A percentile compares a stretch with the other conserved stretches of the same genome.
These are phyloP conservation scores for Galerina sulciceps DNA, from an alignment of 768 basidiomycete species.

Conservation along the genomic window DNA sequence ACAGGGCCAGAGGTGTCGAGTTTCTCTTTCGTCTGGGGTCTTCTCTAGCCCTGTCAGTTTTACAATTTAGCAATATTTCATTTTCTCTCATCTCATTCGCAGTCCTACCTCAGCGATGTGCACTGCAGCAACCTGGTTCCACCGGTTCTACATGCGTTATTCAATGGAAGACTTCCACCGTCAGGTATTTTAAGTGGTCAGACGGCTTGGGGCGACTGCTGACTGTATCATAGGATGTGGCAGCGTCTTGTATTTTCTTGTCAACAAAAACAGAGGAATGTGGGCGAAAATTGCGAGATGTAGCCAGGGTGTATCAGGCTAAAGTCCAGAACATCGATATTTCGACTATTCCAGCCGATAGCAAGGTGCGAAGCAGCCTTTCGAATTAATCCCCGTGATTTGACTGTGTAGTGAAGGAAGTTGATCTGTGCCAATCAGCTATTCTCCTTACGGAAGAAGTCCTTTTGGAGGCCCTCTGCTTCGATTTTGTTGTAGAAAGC, in stretches of 20 bases:
- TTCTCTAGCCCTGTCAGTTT: constrained; percentile 73
- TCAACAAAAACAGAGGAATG: constrained; percentile 94
- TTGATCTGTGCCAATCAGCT: constrained; percentile 68
- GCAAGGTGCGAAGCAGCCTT: constrained; percentile 54
- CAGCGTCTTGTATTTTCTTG: constrained; percentile 85
- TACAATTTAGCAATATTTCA: constrained; percentile 12
- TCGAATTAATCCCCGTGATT: constrained; percentile 7
- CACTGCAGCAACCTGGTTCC: constrained; percentile 90
- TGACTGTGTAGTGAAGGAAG: constrained; percentile 53
- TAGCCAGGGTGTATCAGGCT: constrained; percentile 73
- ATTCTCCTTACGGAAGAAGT: constrained; percentile 81
- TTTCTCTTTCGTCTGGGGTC: constrained; percentile 84
- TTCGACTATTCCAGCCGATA: constrained; percentile 60
- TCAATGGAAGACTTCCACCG: constrained; percentile 83
- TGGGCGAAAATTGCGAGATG: constrained; percentile 84
- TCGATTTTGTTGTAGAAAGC: constrained; percentile 80
- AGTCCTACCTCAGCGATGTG: constrained; percentile 84
- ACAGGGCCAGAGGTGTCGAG: constrained; percentile 81
- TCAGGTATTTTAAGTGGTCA: constrained; percentile 54
- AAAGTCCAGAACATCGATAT: constrained; percentile 65
- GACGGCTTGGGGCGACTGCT: constrained; percentile 12
- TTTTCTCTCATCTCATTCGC: constrained; percentile 11
- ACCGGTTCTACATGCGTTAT: constrained; percentile 89
- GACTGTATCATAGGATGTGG: constrained; percentile 63
- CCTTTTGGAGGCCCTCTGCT: constrained; percentile 82